Evolutionary conservation across 1,139 yeast species (phyloP).

Genomic region (Kurtzmaniella quercitrusa): DNA sequence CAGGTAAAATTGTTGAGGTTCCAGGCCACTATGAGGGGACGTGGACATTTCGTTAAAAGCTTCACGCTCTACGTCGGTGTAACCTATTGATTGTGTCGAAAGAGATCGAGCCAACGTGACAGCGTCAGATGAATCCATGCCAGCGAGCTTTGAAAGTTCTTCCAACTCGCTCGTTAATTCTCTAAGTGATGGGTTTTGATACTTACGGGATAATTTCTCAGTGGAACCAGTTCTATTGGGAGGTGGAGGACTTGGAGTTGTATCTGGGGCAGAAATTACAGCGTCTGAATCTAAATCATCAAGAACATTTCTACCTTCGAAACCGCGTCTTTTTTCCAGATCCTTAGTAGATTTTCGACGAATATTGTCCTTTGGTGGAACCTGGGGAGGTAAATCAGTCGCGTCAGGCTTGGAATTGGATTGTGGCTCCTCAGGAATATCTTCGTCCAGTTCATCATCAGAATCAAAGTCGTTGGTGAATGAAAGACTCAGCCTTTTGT

Average conservation of each 20-base stretch:
- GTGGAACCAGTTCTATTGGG: constrained; percentile 3
- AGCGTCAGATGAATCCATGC: constrained; percentile 70
- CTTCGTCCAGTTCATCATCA: constrained; percentile 1
- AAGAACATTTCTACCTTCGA: constrained; percentile 6
- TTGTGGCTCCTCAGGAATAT: background rate
- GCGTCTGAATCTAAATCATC: constrained; percentile 10
- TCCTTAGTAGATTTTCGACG: background rate
- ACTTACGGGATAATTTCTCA: constrained; percentile 11
- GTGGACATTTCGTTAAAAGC: constrained; percentile 39
- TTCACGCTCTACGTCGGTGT: constrained; percentile 47
- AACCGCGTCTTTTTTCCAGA: constrained; percentile 3
- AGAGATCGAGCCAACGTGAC: constrained; percentile 70
- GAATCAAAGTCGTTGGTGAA: constrained; percentile 7
- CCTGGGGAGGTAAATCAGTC: background rate
- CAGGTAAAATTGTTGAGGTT: background rate
- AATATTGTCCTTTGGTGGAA: background rate
- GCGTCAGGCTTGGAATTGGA: background rate
- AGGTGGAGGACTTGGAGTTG: background rate
- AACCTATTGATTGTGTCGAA: constrained; percentile 56
- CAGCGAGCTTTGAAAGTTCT: constrained; percentile 63
- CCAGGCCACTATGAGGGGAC: constrained; percentile 15
- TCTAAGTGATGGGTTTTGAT: constrained; percentile 55
- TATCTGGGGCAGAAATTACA: background rate
- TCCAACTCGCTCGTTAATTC: constrained; percentile 68
- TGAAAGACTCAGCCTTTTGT: constrained; percentile 31